These are phyloP conservation scores for Lodderomyces margitis DNA, from an alignment of 1,139 yeast species.

Conservation along the genomic window DNA sequence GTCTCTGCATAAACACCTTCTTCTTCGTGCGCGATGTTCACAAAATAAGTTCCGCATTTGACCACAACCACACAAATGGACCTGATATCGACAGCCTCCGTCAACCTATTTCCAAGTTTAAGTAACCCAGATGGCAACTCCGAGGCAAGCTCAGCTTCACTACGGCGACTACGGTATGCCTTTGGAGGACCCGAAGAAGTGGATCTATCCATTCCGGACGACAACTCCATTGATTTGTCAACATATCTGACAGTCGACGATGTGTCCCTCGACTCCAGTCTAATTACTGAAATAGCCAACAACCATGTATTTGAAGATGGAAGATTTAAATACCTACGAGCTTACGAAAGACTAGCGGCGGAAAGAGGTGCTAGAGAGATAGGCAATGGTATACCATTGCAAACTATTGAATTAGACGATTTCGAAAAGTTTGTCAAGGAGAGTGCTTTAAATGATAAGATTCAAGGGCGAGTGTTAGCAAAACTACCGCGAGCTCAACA, in stretches of 20 bases:
- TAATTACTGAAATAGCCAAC: constrained; percentile 24
- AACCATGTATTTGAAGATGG: constrained; percentile 18
- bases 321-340: constrained; percentile 29
- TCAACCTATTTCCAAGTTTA: constrained; percentile 13
- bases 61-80: not conserved
- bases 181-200: constrained; percentile 4
- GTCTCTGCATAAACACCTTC: too few species aligned
- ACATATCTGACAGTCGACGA: constrained; percentile 5
- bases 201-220: not conserved
- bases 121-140: not conserved
- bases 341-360: constrained; percentile 24
- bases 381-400: constrained; percentile 24
- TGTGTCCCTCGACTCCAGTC: constrained; percentile 26
- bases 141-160: constrained; percentile 9
- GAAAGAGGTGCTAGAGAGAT: constrained; percentile 16
- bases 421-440: constrained; percentile 35
- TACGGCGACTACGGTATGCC: constrained; percentile 11
- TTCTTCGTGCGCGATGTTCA: not conserved
- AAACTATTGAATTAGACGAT: constrained; percentile 32
- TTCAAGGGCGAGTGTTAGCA: constrained; percentile 21
- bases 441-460: constrained; percentile 35
- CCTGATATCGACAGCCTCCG: not conserved
- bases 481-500: constrained; percentile 11
- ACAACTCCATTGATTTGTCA: not conserved
- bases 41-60: too few species aligned